Conservation (phyloP, 1,284 basidiomycete genomes). For the Ustilago sp. region DNA sequence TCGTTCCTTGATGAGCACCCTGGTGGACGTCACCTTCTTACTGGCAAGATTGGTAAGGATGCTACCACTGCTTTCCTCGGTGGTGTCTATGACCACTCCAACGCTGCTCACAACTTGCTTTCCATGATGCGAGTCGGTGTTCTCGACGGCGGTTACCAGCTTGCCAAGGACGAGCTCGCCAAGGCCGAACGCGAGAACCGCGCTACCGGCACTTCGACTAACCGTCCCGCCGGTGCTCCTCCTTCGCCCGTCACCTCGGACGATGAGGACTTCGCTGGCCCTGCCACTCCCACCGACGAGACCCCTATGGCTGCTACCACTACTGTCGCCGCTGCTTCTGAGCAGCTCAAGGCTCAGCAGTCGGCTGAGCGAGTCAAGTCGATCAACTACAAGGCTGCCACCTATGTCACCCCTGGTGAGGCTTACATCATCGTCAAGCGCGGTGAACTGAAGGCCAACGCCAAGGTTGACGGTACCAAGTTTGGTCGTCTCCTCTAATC, state of each 20-base stretch:
- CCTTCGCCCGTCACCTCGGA: slow-evolving; percentile 58
- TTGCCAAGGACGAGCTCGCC: slow-evolving; percentile 57
- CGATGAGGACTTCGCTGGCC: slow-evolving; percentile 51
- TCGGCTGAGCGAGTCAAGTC: slow-evolving; percentile 44
- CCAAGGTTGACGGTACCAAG: slow-evolving; percentile 53
- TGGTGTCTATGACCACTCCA: slow-evolving; percentile 68
- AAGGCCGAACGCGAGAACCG: slow-evolving; percentile 51
- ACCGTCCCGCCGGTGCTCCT: slow-evolving; percentile 51
- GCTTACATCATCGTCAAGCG: slow-evolving; percentile 63
- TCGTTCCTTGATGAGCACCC: slow-evolving; percentile 68
- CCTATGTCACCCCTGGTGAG: slow-evolving; percentile 65
- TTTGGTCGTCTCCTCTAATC: slow-evolving; percentile 45
- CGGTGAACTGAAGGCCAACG: slow-evolving; percentile 53
- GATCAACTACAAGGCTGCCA: slow-evolving; percentile 50
- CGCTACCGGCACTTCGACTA: slow-evolving; percentile 36
- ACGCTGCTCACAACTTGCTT: slow-evolving; percentile 68
- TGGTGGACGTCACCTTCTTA: slow-evolving; percentile 64
- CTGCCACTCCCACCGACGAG: slow-evolving; percentile 51
- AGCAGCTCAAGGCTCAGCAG: slow-evolving; percentile 51
- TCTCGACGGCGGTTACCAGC: slow-evolving; percentile 66
- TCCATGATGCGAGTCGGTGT: slow-evolving; percentile 69
- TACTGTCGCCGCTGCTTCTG: slow-evolving; percentile 45
- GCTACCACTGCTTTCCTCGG: slow-evolving; percentile 68
- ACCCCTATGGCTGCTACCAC: slow-evolving; percentile 38
- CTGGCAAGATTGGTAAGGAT: slow-evolving; percentile 65